Conservation (phyloP, 805 yeast species). For the Suhomyces canberraensis region DNA sequence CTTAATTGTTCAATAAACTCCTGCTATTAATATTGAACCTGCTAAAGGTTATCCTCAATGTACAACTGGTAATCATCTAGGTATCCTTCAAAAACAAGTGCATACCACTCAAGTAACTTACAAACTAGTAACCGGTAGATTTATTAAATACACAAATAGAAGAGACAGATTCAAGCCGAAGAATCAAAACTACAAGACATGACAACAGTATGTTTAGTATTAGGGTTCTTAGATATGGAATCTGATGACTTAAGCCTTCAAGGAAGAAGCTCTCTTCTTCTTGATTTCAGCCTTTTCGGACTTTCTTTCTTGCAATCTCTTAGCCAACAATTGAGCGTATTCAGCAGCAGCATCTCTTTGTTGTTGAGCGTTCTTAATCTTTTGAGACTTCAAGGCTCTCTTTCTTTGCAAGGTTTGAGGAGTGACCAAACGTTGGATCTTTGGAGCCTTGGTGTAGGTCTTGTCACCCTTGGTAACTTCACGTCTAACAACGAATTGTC, state of each 20-base stretch:
- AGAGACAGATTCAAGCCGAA: conserved; percentile 3
- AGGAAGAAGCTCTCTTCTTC: conserved; percentile 99
- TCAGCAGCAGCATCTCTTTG: conserved; percentile 99
- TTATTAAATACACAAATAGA: conserved; percentile 22
- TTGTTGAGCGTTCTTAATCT: conserved; percentile 95
- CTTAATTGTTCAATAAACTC: too few relatives aligned
- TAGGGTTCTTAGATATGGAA: conserved; percentile 5
- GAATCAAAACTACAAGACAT: neutral
- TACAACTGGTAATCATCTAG: too few relatives aligned
- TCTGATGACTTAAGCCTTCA: conserved; percentile 64
- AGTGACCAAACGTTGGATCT: conserved; percentile 98
- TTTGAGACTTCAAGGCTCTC: conserved; percentile 92
- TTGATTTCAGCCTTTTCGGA: conserved; percentile 97
- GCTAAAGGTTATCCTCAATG: too few relatives aligned
- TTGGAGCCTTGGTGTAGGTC: conserved; percentile 99
- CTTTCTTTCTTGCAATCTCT: conserved; percentile 97
- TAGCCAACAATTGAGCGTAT: conserved; percentile 97
- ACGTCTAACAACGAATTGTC: conserved; percentile 91
- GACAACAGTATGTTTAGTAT: conserved; percentile 4
- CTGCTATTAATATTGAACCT: too few relatives aligned
- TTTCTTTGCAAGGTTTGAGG: conserved; percentile 99
- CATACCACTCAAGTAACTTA: neutral
- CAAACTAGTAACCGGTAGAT: conserved; percentile 2
- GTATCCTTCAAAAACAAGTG: too few relatives aligned
- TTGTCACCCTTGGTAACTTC: conserved; percentile 97